These are phyloP conservation scores for Pyrus hybrid DNA, from an alignment of 331 rosid species.

Conservation along the genomic window DNA sequence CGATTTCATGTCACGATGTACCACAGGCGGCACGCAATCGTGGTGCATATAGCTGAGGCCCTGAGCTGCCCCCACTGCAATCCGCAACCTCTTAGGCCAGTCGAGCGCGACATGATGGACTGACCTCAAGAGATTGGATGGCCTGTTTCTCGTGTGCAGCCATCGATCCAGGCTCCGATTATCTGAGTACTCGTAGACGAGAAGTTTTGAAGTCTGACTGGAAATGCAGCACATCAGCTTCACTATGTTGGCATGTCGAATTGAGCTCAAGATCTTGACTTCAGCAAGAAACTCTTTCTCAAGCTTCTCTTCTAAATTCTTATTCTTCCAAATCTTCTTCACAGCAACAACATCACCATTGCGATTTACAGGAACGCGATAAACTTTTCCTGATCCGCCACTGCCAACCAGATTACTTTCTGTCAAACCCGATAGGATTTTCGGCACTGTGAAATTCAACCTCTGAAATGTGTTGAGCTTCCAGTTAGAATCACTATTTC, in stretches of 20 bases:
- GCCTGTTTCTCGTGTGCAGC: conserved; percentile 45
- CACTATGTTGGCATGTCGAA: conserved; percentile 75
- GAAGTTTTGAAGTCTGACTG: conserved; percentile 56
- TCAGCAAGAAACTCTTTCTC: conserved; percentile 71
- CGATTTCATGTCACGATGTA: conserved; percentile 76
- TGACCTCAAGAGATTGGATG: conserved; percentile 4
- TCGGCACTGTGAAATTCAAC: conserved; percentile 37
- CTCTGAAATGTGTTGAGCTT: conserved; percentile 66
- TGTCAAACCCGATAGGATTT: conserved; percentile 45
- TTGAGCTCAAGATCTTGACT: conserved; percentile 60
- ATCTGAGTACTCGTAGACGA: conserved; percentile 77
- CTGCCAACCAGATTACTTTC: conserved; percentile 65
- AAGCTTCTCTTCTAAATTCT: too few species aligned
- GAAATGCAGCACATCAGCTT: conserved; percentile 70
- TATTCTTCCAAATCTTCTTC: conserved; percentile 54
- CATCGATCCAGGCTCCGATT: conserved; percentile 70
- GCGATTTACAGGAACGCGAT: conserved; percentile 42
- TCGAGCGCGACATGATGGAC: conserved; percentile 21
- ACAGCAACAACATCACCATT: conserved; percentile 53
- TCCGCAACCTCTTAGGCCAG: conserved; percentile 72
- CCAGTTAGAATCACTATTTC: conserved; percentile 40
- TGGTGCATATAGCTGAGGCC: conserved; percentile 91
- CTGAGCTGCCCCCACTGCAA: conserved; percentile 71
- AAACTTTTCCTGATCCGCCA: conserved; percentile 88
- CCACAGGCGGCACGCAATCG: conserved; percentile 53